phyloP scores from a whole-genome alignment of 371 early-diverging fungal genomes.

The Dentiscutata heterogama region DNA sequence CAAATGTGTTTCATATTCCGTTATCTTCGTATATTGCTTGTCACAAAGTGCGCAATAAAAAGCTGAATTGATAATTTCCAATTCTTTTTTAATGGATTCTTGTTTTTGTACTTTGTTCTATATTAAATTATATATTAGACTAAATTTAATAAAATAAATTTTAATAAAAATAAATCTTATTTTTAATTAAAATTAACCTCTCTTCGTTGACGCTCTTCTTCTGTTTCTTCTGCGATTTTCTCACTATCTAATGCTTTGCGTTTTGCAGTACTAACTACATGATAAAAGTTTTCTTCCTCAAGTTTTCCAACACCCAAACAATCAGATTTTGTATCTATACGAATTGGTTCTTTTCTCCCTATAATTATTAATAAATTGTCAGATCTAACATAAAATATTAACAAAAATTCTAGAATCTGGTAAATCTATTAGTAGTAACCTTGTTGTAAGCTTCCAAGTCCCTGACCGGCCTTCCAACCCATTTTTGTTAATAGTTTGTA shows the following conservation, averaged over 20 bases:
- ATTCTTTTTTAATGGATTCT: slow-evolving; percentile 64
- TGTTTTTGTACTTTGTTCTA: slow-evolving; percentile 62
- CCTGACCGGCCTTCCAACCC: slow-evolving; percentile 80
- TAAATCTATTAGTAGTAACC: slow-evolving; percentile 46
- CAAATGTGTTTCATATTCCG: slow-evolving; percentile 81
- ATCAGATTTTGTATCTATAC: slow-evolving; percentile 67
- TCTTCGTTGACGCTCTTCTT: slow-evolving; percentile 58
- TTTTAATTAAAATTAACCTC: slow-evolving; percentile 46
- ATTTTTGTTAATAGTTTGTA: slow-evolving; percentile 69
- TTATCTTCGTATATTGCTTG: slow-evolving; percentile 80
- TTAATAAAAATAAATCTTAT: neutral
- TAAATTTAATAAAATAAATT: neutral
- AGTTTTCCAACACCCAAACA: slow-evolving; percentile 74
- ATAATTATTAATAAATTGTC: neutral
- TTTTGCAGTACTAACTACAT: slow-evolving; percentile 66
- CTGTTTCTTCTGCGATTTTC: slow-evolving; percentile 75
- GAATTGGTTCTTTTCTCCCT: slow-evolving; percentile 78
- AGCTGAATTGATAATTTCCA: slow-evolving; percentile 71
- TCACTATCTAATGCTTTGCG: slow-evolving; percentile 67
- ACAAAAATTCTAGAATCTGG: neutral
- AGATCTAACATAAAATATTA: neutral
- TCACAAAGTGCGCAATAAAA: slow-evolving; percentile 84
- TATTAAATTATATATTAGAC: neutral
- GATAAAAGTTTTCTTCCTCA: slow-evolving; percentile 62
- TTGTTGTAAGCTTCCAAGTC: slow-evolving; percentile 65